phyloP scores from a whole-genome alignment of 148 eudicot species.

The Suaeda aralocaspica region DNA sequence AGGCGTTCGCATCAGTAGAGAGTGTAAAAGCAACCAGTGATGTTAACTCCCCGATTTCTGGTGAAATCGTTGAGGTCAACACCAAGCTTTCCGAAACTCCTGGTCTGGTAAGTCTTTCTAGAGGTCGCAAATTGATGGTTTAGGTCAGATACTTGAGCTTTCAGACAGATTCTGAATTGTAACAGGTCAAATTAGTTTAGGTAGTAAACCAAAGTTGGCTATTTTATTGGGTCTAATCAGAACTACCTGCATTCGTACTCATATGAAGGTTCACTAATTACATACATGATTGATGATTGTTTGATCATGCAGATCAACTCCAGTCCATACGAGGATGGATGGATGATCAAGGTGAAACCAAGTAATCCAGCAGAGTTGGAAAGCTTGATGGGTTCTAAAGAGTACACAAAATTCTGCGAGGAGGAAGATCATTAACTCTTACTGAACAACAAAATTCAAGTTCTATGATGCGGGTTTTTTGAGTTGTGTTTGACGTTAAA shows the following conservation, averaged over 20 bases:
- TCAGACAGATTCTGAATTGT: too few relatives aligned
- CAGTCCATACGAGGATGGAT: conserved; percentile 91
- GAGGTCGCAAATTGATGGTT: too few relatives aligned
- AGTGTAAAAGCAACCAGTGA: conserved; percentile 97
- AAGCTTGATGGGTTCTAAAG: conserved; percentile 62
- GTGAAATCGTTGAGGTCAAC: conserved; percentile 81
- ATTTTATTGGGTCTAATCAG: neutral
- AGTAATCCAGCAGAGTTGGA: conserved; percentile 70
- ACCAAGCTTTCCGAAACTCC: conserved; percentile 71
- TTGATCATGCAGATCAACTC: conserved; percentile 55
- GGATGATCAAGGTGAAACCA: conserved; percentile 99
- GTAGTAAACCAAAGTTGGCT: too few relatives aligned
- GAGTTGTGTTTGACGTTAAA: neutral
- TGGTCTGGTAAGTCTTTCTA: conserved; percentile 57
- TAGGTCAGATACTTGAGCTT: too few relatives aligned
- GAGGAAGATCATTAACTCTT: conserved; percentile 59
- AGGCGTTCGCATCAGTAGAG: conserved; percentile 79
- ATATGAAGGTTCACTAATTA: neutral
- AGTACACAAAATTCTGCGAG: conserved; percentile 71
- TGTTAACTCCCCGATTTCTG: conserved; percentile 82
- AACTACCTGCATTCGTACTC: neutral
- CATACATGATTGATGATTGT: neutral
- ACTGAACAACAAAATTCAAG: neutral
- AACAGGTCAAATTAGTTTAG: too few relatives aligned
- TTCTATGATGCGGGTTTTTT: conserved; percentile 9